Base-by-base conservation (phyloP, 176 grass and related monocot genomes). In the Lolium perenne region DNA sequence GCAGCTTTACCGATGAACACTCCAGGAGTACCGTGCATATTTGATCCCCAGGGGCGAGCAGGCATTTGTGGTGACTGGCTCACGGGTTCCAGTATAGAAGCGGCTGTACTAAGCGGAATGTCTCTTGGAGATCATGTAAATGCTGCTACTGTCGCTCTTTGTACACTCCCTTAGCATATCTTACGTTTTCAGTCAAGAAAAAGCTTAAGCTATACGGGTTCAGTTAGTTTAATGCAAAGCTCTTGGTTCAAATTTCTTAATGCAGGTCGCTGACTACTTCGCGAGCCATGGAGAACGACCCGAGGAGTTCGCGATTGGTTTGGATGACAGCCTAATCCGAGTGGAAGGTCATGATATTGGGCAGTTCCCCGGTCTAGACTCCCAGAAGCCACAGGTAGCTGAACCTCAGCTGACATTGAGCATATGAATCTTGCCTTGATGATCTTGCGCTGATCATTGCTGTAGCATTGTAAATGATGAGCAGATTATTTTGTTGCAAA, bases 61-160 rank as follows among this genome's bases (percentile, higher is more conserved):
- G 96, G 96, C 80, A 98, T 98, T 80, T 98, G 96, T 67, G 96
- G 96, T 63, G 96, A 98, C 83, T 98, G 96, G 96, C 88, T 98
- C 35, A 87, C 88, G 7, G 96, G 93, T 71, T 95, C 96, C 25
- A 92, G 90, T 83, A 92, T 98, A 58, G 93, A 98, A 91, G 88
- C 85, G 4, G 96, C 96, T 8, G 86, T 92, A 41, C 64, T 95
- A 45, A 98, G 96, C 21, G 96, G 96, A 91, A 91, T 89, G 56
- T 84, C 91, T 71, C 91, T 98, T 69, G 96, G 91, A 61, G 90
- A 95, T 90, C 93, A 94, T 84, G 93, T 95, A 83, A 92, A 18
- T 73, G 14, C 45, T 46, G n/a, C 41, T 41, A 16, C 43, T 16
- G 76, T 71, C 22, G 8, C 22, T 64, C 15, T 64, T 3, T 22